Conservation (phyloP, 2,329 filamentous ascomycete genomes). For the Penicillium fuscoglaucum region DNA sequence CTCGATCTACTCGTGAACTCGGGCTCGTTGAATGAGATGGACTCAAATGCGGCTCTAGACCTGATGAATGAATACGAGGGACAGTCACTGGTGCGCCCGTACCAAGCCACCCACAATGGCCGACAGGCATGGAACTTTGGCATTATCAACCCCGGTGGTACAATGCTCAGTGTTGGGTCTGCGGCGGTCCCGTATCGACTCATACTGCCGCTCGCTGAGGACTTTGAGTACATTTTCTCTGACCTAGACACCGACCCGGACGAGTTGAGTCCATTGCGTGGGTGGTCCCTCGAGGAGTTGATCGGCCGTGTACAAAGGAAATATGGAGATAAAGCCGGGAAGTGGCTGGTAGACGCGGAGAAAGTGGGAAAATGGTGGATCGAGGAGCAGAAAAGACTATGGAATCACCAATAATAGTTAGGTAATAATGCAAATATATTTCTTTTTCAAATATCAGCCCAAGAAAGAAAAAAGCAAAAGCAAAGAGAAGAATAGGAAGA, state of each 20-base stretch:
- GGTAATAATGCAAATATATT: neutral
- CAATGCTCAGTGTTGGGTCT: constrained; percentile 63
- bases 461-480: no score
- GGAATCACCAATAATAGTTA: constrained; percentile 19
- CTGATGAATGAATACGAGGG: constrained; percentile 49
- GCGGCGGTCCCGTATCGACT: constrained; percentile 74
- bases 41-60: constrained; percentile 36
- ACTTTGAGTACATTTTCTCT: constrained; percentile 50
- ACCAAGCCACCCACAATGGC: constrained; percentile 35
- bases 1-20: constrained; percentile 47
- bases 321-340: constrained; percentile 34
- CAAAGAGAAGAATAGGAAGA: constrained; percentile 13
- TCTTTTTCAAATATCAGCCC: neutral
- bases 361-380: constrained; percentile 42
- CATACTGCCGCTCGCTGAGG: constrained; percentile 73
- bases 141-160: constrained; percentile 36
- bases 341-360: constrained; percentile 39
- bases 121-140: constrained; percentile 36
- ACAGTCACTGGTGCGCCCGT: constrained; percentile 47
- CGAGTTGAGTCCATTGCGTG: constrained; percentile 33
- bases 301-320: constrained; percentile 23
- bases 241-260: constrained; percentile 35
- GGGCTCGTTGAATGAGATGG: constrained; percentile 39
- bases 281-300: constrained; percentile 33
- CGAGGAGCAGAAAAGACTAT: constrained; percentile 32